Evolutionary conservation across 2,329 filamentous ascomycete species (phyloP).

Genomic region (Dothidotthia symphoricarpi): DNA sequence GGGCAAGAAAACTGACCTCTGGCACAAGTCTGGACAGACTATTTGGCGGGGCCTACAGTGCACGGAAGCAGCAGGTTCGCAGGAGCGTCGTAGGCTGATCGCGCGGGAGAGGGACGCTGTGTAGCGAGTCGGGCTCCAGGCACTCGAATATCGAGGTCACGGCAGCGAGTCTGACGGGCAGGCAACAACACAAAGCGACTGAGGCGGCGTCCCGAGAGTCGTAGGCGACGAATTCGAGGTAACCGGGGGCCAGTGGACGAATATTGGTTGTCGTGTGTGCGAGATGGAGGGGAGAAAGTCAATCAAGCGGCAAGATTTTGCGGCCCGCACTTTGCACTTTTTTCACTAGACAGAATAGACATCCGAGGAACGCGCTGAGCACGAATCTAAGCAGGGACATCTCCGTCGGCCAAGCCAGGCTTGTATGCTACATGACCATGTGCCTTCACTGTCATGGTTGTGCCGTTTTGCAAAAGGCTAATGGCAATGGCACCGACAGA

Average conservation of each 20-base stretch:
- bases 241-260: constrained; percentile 28
- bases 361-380: constrained; percentile 16
- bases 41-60: constrained; percentile 7
- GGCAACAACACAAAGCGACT: constrained; percentile 24
- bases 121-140: constrained; percentile 29
- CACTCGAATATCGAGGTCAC: constrained; percentile 21
- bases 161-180: constrained; percentile 16
- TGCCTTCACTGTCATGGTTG: too few relatives aligned
- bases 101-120: constrained; percentile 9
- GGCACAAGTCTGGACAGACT: constrained; percentile 12
- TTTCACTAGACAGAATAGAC: too few relatives aligned
- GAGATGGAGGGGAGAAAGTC: constrained; percentile 24
- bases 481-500: constrained; percentile 5
- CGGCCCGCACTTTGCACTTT: constrained; percentile 14
- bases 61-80: constrained; percentile 7
- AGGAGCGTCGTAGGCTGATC: constrained; percentile 11
- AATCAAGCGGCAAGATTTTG: constrained; percentile 22
- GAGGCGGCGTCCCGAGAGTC: constrained; percentile 29
- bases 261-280: constrained; percentile 38
- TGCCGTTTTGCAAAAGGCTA: constrained; percentile 11
- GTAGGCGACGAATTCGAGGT: constrained; percentile 22
- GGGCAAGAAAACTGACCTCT: constrained; percentile 29
- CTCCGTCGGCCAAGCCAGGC: constrained; percentile 1
- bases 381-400: constrained; percentile 1
- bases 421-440: neutral